Percentiles rank a stretch among this genome's conserved stretches.
These are phyloP conservation scores for Podospora pseudocomata DNA, from an alignment of 495 filamentous ascomycete genomes.

Conservation along the genomic window DNA sequence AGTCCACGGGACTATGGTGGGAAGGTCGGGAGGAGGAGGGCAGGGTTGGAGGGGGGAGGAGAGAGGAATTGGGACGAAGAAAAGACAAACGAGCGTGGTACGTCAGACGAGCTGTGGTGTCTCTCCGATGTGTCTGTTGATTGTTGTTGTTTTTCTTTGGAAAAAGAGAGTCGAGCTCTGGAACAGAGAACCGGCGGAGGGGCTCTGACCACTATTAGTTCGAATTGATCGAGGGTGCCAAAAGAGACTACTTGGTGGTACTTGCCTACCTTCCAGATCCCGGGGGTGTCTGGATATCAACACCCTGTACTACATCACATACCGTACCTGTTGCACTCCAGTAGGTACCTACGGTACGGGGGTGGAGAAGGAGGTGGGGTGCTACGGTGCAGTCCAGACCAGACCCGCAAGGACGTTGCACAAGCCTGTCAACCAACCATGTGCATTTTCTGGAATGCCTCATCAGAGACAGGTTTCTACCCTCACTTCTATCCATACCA, in stretches of 20 bases:
- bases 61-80: neutral
- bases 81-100: conserved; percentile 22
- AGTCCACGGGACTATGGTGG: neutral
- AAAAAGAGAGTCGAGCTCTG: conserved; percentile 7
- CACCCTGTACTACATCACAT: neutral
- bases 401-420: conserved; percentile 8
- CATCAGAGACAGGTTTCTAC: neutral
- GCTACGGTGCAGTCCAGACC: neutral
- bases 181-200: conserved; percentile 14
- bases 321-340: neutral
- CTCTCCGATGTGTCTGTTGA: neutral
- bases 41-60: neutral
- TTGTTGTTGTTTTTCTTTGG: conserved; percentile 9
- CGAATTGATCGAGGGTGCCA: neutral
- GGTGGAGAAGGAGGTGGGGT: neutral
- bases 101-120: conserved; percentile 12
- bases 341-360: too few relatives aligned
- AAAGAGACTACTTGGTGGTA: neutral
- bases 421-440: conserved; percentile 8
- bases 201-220: conserved; percentile 10
- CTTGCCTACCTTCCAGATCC: neutral
- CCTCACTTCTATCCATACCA: too few relatives aligned
- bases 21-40: neutral
- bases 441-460: conserved; percentile 11
- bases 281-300: too few relatives aligned